Evolutionary conservation across 1,284 basidiomycete genomes (phyloP).

Genomic region (Ustilago shanxiensis): DNA sequence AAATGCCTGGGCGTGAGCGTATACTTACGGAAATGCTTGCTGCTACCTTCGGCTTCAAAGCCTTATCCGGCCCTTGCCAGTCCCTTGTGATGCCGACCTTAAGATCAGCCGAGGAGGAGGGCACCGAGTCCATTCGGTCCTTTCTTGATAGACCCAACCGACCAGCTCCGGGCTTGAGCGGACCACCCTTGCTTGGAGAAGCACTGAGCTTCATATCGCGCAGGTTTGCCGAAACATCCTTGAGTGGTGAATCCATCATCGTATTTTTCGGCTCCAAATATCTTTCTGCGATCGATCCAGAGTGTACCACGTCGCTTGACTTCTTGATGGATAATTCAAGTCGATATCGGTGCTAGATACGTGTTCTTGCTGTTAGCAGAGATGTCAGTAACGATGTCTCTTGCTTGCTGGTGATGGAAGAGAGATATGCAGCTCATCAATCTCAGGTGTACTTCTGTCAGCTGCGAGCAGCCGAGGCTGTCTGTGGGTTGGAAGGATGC

Average conservation of each 20-base stretch:
- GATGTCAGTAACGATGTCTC: neutral
- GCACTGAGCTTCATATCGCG: constrained; percentile 47
- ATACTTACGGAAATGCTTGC: constrained; percentile 47
- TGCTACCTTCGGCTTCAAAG: constrained; percentile 40
- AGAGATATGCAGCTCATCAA: neutral
- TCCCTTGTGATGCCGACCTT: constrained; percentile 58
- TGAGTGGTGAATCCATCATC: constrained; percentile 54
- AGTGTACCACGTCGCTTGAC: neutral
- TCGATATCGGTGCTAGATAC: neutral
- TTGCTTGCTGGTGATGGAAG: neutral
- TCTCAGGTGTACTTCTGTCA: neutral
- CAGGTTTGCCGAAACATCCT: constrained; percentile 55
- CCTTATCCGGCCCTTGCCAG: constrained; percentile 60
- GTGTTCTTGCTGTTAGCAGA: neutral
- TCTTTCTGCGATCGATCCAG: neutral
- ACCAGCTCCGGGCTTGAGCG: constrained; percentile 27
- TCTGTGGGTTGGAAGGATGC: constrained; percentile 8
- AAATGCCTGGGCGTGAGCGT: neutral
- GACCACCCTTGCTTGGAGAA: constrained; percentile 39
- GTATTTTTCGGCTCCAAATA: neutral
- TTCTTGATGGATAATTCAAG: neutral
- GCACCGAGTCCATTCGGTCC: constrained; percentile 53
- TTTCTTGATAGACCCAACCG: constrained; percentile 36
- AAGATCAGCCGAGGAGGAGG: constrained; percentile 31
- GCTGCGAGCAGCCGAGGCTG: neutral